These are phyloP conservation scores for Ramichloridium luteum DNA, from an alignment of 2,329 filamentous ascomycete genomes.

Conservation along the genomic window DNA sequence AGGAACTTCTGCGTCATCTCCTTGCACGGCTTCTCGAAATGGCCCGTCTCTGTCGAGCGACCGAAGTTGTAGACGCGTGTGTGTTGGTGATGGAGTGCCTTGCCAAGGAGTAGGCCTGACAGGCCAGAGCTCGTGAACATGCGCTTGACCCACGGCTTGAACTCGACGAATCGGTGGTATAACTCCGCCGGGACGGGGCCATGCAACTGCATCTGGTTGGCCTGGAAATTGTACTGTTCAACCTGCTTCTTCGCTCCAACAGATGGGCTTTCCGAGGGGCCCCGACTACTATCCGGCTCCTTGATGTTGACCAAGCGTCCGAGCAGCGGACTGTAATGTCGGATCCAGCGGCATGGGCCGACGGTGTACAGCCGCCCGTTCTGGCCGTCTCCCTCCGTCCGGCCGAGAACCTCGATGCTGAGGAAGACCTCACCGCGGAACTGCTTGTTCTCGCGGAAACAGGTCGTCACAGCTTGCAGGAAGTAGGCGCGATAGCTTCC, in stretches of 20 bases:
- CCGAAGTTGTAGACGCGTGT: constrained; percentile 81
- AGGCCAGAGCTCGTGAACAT: constrained; percentile 76
- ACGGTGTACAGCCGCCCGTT: constrained; percentile 64
- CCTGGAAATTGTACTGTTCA: constrained; percentile 69
- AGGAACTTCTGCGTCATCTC: constrained; percentile 71
- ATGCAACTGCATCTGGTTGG: constrained; percentile 75
- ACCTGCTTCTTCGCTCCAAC: constrained; percentile 38
- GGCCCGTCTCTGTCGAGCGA: constrained; percentile 58
- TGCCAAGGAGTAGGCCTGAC: constrained; percentile 67
- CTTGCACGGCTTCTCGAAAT: constrained; percentile 51
- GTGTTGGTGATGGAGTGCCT: constrained; percentile 82
- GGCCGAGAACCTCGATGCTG: constrained; percentile 66
- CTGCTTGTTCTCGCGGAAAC: constrained; percentile 49
- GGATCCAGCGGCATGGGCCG: constrained; percentile 63
- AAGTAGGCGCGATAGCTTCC: constrained; percentile 80
- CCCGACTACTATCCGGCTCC: constrained; percentile 35
- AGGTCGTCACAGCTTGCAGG: constrained; percentile 54
- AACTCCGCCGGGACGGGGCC: constrained; percentile 70
- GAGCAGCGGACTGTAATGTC: constrained; percentile 81
- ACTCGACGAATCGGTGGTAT: constrained; percentile 89
- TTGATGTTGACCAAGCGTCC: constrained; percentile 62
- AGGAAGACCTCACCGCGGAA: constrained; percentile 60
- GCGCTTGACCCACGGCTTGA: constrained; percentile 74
- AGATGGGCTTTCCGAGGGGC: constrained; percentile 18
- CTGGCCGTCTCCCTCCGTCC: constrained; percentile 49